Evolutionary conservation across 2,329 filamentous ascomycete species (phyloP), one percentile per base, ranked within the genome.

Genomic region (Colletotrichum cuscutae): DNA sequence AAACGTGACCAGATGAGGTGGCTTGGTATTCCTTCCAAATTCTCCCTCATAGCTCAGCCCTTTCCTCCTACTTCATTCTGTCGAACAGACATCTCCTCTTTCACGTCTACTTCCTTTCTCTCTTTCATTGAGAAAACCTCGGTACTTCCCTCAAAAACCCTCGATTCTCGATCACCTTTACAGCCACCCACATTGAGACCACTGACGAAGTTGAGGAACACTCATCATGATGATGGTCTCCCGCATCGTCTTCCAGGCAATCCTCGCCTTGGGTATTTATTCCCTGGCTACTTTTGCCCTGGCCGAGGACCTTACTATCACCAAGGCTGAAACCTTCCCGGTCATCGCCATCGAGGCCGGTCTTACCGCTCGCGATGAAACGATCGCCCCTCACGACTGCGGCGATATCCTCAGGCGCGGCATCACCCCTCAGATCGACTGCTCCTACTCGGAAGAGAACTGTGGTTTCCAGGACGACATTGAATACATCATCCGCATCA

Each of bases 361-460:
- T 37, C 35, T 61, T 15, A 4, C 46, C 22, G 15, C 24, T 2
- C 59, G 15, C 12, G 59, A 28, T 35, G 46, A 35, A 4, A 13
- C 19, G 8, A 13, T 62, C 6, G 28, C 60, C n/a, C 42, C 60
- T 6, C 61, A 70, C 30, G 64, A 70, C 54, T 70, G 67, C 32
- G 24, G 58, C 1, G 61, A 70, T 8, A 70, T 70, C 4, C 22
- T 59, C 19, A 22, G 35, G 30, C 67, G 67, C 13, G 19, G 57
- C 15, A 68, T 71, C 19, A 35, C 58, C 7, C 68, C 68, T 13
- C n/a, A 60, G 46, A 67, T 71, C 26, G 63, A 67, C 57, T 71
- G 68, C 56, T 66, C 60, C 49, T 71, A 67, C 26, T 71, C 68
- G 6, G 66, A 46, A 19, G 68, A 71, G 68, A 61, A 67, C 63